Conservation (phyloP, 129 eudicot genomes). For the Chrysanthemum lavandulifolium region DNA sequence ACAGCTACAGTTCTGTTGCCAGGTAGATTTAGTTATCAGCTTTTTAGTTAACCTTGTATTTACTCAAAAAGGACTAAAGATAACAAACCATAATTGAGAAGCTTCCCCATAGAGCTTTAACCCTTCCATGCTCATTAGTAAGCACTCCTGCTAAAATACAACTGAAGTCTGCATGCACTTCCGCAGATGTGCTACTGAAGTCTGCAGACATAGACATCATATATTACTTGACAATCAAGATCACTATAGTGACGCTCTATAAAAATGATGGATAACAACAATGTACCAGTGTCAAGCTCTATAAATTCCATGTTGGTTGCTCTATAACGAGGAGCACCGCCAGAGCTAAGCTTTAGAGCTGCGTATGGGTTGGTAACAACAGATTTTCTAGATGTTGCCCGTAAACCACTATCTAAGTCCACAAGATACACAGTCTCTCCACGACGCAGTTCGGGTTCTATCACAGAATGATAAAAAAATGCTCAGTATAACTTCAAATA, state of each 20-base stretch:
- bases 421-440: constrained; percentile 90
- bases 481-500: too few relatives aligned
- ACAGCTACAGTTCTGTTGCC: constrained; percentile 67
- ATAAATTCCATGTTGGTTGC: constrained; percentile 97
- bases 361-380: constrained; percentile 87
- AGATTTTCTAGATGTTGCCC: constrained; percentile 91
- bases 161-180: constrained; percentile 66
- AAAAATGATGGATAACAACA: too few relatives aligned
- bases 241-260: background rate
- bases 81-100: constrained; percentile 49
- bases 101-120: constrained; percentile 91
- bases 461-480: background rate
- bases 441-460: constrained; percentile 85
- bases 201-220: background rate
- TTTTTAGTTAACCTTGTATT: constrained; percentile 1
- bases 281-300: constrained; percentile 81
- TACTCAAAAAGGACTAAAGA: constrained; percentile 14
- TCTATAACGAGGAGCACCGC: constrained; percentile 88
- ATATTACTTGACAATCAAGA: background rate
- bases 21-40: constrained; percentile 16
- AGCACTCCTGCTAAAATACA: constrained; percentile 83
- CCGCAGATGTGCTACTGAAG: too few relatives aligned
- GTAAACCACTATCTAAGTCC: constrained; percentile 88
- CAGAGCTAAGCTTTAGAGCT: constrained; percentile 67
- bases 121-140: constrained; percentile 85